Base-by-base conservation (phyloP, 768 basidiomycete genomes). In the Auriscalpium orientale region DNA sequence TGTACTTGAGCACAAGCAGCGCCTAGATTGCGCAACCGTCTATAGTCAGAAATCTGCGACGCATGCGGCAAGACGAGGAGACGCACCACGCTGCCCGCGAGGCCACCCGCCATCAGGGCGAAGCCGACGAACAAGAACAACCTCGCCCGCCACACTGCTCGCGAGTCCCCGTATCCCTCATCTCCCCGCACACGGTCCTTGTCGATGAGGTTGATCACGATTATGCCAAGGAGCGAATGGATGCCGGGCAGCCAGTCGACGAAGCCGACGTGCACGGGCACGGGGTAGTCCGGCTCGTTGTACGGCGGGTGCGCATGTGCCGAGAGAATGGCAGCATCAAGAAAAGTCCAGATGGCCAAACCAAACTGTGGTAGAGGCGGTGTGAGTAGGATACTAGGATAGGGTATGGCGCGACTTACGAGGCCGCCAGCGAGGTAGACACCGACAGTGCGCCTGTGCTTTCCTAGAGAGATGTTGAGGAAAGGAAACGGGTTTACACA, bases 241-340 rank as follows among this genome's bases (percentile, higher is more conserved):
- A 98, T 83, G 20, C 95, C 95, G 0, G 95, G 93, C n/a, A 97
- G 76, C 97, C 97, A 99, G 76, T 98, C 97, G 54, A 92, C 84
- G 68, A 98, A 97, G 12, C 80, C 75, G 68, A 99, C 90, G 65
- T 92, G 92, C 12, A 89, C 83, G 9, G 85, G 86, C 1, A 82
- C 75, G 0, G 83, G 80, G 51, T 83, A 76, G 62, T 86, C 78
- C 2, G 87, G 87, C 4, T 84, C 78, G 40, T 82, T 85, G 59
- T 81, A 81, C 3, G 91, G 89, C 1, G 89, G 73, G 53, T 81
- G 82, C 0, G 92, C 91, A 64, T 95, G 91, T 3, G 89, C 83
- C 10, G 94, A 97, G 43, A 93, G 79, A 53, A 98, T 85, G 21
- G 87, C 85, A 13, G 97, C 95, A 64, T 98, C 95, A 55, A 98